Base-by-base conservation (phyloP, 139 green algal species). In the Coelastrella sp. region DNA sequence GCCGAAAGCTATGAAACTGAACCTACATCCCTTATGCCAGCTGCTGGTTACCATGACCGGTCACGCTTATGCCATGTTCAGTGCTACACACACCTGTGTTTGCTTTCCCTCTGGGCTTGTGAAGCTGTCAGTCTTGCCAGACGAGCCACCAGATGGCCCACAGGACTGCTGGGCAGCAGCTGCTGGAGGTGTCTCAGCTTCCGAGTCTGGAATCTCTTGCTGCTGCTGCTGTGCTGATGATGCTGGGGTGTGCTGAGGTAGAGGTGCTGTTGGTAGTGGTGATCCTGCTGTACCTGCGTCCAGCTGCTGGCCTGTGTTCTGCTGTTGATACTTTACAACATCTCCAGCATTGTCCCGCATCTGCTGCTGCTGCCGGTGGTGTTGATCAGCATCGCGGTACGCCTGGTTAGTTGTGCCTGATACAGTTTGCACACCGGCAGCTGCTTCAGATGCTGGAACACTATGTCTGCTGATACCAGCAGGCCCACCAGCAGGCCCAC, bases 21-120 rank as follows among this genome's bases (percentile, higher is more conserved):
- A 10, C 8, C 61, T 71, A 71, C 11, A 71, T 19, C 11, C 11
- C 11, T 19, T 71, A 71, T 71, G 11, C 11, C 11, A 71, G 8
- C 11, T 19, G 11, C 10, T 71, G 61, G 11, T 13, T 71, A 13
- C 11, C 61, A 71, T 71, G 11, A 47, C 32, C 32, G 32, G 32
- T 71, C 11, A 71, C 61, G 61, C 32, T 71, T 19, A 71, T 71
- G 10, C 61, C 8, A 71, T 71, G 61, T 19, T 71, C 61, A 19
- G 61, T 71, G 32, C 32, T 47, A 47, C 32, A 47, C 61, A 19
- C 61, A 76, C 68, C 68, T 76, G 68, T 76, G 68, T 76, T 47
- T 76, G 68, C 17, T 22, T 76, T 76, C 68, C 68, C 22, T 76
- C 68, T 76, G 68, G 68, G 68, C 68, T 76, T 22, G 68, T 76